Evolutionary conservation across 495 filamentous ascomycete genomes (phyloP), one percentile per base, ranked within the genome.

Genomic region (Tuber calosporum): DNA sequence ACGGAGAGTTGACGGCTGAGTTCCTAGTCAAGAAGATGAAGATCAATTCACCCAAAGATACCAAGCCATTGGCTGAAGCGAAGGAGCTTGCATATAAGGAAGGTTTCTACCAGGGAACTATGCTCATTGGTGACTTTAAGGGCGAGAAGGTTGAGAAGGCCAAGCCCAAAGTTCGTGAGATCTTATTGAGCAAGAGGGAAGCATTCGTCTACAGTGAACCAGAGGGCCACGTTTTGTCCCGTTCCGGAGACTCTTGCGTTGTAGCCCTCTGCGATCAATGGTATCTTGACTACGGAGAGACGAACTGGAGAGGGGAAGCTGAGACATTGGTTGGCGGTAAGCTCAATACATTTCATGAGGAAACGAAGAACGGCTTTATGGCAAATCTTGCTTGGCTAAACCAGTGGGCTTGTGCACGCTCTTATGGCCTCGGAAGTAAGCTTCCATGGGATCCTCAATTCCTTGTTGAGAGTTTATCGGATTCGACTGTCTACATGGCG

Each of bases 71-170:
- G 22, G 90, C 90, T 37, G 90, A 97, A 85, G 95, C 95, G 41
- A 99, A 99, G 84, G 94, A 98, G 73, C 84, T 94, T 68, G 95
- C 95, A 6, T 99, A 99, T 85, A 96, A 93, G 82, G 94, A 97
- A 82, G 95, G 92, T n/a, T 97, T 92, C 86, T 99, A 98, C 85
- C 91, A 96, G 84, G 95, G 95, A 69, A 92, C 87, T 62, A 95
- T 99, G 92, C 83, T 92, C 58, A 86, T 91, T 71, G 95, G 95
- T 67, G 92, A 97, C 34, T 97, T 91, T 84, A 92, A 90, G 83
- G 95, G 93, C 39, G 87, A 93, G 83, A 86, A 91, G 71, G 95
- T 99, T 53, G 89, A 93, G 78, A 86, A 86, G 58, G 93, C 90
- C 34, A 99, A 99, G 84, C 89, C 90, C 41, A 92, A 95, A 81